Conservation (phyloP, 2,329 filamentous ascomycete species). For the Sordariomycetes sp. region DNA sequence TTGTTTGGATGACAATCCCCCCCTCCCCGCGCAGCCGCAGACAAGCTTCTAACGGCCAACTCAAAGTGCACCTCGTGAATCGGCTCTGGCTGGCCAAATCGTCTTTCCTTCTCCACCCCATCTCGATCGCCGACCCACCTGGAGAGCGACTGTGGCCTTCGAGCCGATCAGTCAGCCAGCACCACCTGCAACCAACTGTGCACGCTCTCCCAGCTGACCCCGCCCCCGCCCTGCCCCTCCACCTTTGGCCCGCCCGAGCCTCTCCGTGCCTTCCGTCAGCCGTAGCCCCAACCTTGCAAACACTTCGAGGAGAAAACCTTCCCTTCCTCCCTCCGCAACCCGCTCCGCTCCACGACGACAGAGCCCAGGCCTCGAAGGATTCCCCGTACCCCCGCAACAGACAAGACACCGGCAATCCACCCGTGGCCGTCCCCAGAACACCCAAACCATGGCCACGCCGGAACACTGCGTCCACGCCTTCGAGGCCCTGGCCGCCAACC, state of each 20-base stretch:
- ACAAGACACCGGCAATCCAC: background rate
- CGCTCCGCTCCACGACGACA: background rate
- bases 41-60: background rate
- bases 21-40: background rate
- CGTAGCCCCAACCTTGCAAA: background rate
- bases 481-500: constrained; percentile 68
- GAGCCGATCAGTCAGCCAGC: background rate
- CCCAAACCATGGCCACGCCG: constrained; percentile 60
- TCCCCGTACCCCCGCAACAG: background rate
- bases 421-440: background rate
- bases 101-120: background rate
- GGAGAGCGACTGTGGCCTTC: too few species aligned
- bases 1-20: background rate
- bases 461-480: constrained; percentile 92
- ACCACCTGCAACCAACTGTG: background rate
- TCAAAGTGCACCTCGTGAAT: background rate
- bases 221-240: background rate
- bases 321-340: background rate
- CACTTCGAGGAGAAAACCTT: background rate
- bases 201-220: background rate
- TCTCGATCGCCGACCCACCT: background rate
- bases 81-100: background rate
- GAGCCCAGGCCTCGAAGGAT: background rate
- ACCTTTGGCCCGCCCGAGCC: background rate
- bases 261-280: background rate